These are phyloP conservation scores for Sporothrix schenckii DNA, from an alignment of 2,329 filamentous ascomycete genomes.

Conservation along the genomic window DNA sequence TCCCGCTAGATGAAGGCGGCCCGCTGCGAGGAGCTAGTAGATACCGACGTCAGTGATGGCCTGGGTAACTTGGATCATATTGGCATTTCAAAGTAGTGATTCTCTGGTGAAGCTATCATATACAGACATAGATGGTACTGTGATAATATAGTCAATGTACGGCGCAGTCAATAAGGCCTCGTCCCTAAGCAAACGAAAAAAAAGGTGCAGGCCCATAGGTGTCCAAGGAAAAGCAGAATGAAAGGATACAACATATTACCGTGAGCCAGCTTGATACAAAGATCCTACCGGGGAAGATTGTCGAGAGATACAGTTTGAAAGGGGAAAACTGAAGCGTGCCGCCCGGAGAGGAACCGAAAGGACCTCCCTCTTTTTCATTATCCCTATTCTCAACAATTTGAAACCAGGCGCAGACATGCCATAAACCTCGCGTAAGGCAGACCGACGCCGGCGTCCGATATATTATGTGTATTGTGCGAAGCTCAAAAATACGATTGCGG, in stretches of 20 bases:
- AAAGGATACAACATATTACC: background rate
- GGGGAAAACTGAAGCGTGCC: background rate
- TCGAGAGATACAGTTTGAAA: background rate
- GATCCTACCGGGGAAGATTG: background rate
- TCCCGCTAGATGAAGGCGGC: slow-evolving; percentile 24
- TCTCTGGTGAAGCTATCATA: background rate
- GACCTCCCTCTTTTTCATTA: slow-evolving; percentile 1
- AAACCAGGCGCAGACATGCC: slow-evolving; percentile 8
- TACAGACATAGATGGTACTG: background rate
- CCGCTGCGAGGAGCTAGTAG: slow-evolving; percentile 16
- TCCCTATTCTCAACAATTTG: background rate
- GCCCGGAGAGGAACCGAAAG: slow-evolving; percentile 16
- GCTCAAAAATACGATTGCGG: background rate
- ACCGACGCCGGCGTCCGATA: slow-evolving; percentile 8
- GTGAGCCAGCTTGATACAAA: background rate
- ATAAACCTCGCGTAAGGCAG: background rate
- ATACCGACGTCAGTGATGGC: background rate
- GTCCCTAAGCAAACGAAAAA: background rate
- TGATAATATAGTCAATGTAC: too few species aligned
- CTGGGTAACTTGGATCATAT: background rate
- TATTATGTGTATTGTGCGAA: background rate
- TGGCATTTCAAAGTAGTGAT: background rate
- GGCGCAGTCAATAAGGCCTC: background rate
- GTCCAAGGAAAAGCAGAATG: background rate
- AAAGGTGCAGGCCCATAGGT: background rate